These are phyloP conservation scores for Kluyveromyces marxianus DNA, from an alignment of 1,139 yeast species.

Conservation along the genomic window DNA sequence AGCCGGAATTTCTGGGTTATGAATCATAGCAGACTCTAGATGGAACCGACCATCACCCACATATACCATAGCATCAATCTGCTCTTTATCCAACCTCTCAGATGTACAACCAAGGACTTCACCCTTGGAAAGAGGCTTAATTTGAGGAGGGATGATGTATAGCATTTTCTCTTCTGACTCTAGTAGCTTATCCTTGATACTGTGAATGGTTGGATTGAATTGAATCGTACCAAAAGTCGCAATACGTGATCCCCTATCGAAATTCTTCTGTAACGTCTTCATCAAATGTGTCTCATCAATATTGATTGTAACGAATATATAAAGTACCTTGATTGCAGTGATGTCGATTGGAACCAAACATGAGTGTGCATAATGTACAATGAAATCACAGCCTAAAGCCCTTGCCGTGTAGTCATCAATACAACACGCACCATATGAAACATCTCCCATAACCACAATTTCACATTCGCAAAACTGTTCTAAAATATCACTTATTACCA, in stretches of 20 bases:
- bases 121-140: constrained; percentile 87
- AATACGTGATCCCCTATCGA: constrained; percentile 49
- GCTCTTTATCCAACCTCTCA: constrained; percentile 58
- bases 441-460: constrained; percentile 96
- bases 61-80: constrained; percentile 74
- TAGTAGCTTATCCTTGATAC: constrained; percentile 54
- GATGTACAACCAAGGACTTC: constrained; percentile 97
- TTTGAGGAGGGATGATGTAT: constrained; percentile 78
- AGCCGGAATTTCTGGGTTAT: constrained; percentile 88
- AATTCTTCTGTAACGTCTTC: constrained; percentile 67
- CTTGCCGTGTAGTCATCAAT: constrained; percentile 94
- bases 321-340: constrained; percentile 80
- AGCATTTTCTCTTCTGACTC: constrained; percentile 42
- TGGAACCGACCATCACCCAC: constrained; percentile 97
- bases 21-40: constrained; percentile 93
- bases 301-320: constrained; percentile 89
- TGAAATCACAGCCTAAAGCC: constrained; percentile 85
- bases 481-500: constrained; percentile 79
- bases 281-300: constrained; percentile 79
- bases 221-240: constrained; percentile 95
- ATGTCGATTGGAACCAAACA: constrained; percentile 94
- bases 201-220: constrained; percentile 89
- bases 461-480: constrained; percentile 88
- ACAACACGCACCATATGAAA: constrained; percentile 97
- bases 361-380: constrained; percentile 95